Evolutionary conservation across 352 stramenopile species (phyloP).

Genomic region (Pythium vanterpoolii): DNA sequence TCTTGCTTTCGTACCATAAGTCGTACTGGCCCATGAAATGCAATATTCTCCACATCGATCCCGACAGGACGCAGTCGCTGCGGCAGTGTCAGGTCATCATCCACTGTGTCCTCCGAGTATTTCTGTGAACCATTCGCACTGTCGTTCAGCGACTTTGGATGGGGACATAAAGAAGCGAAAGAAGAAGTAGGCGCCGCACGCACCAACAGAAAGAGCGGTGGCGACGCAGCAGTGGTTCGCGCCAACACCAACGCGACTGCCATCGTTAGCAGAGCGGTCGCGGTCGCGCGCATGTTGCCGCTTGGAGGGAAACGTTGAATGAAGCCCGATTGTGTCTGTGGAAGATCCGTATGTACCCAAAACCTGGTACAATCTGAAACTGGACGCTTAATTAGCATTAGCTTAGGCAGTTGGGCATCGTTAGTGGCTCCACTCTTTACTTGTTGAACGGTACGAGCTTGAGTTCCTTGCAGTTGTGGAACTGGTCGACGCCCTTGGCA

Average conservation of each 20-base stretch:
- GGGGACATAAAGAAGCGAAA: neutral
- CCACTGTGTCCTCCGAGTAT: neutral
- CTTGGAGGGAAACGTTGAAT: neutral
- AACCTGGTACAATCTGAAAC: slow-evolving; percentile 1
- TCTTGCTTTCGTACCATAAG: slow-evolving; percentile 1
- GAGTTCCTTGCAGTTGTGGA: slow-evolving; percentile 68
- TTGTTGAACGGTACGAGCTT: slow-evolving; percentile 63
- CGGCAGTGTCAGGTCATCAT: neutral
- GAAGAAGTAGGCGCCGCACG: neutral
- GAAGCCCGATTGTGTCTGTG: neutral
- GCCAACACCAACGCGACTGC: neutral
- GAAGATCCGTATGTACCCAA: slow-evolving; percentile 10
- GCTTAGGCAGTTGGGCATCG: no score
- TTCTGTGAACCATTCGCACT: neutral
- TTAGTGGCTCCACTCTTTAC: no score
- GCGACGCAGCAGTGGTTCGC: neutral
- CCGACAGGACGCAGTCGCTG: neutral
- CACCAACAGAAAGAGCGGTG: neutral
- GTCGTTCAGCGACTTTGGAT: neutral
- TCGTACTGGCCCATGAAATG: neutral
- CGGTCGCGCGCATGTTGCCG: neutral
- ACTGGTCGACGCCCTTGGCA: slow-evolving; percentile 47
- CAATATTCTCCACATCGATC: neutral
- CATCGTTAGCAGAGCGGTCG: neutral
- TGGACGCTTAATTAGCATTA: no score